Conservation (phyloP, 2,329 filamentous ascomycete genomes). For the Capronia coronata region DNA sequence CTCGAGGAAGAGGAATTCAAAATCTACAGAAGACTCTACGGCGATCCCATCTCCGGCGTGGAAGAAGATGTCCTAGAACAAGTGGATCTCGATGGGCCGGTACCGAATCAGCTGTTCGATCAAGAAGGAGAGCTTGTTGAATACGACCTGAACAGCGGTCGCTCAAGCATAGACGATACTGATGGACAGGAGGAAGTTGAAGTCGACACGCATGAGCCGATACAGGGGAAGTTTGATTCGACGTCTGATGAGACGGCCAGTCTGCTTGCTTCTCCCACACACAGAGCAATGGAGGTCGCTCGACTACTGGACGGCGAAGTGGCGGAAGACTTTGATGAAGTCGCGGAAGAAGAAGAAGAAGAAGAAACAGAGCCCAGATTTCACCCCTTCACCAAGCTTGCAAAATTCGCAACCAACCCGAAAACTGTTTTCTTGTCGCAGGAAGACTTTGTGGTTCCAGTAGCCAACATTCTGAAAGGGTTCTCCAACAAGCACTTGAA, state of each 20-base stretch:
- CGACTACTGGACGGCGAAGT: slow-evolving; percentile 37
- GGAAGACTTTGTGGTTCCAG: slow-evolving; percentile 61
- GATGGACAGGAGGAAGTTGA: background rate
- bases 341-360: slow-evolving; percentile 33
- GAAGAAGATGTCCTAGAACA: slow-evolving; percentile 30
- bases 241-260: slow-evolving; percentile 5
- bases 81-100: slow-evolving; percentile 31
- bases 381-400: slow-evolving; percentile 59
- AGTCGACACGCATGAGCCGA: slow-evolving; percentile 8
- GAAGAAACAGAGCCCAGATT: slow-evolving; percentile 45
- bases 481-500: slow-evolving; percentile 68
- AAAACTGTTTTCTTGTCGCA: slow-evolving; percentile 69
- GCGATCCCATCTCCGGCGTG: slow-evolving; percentile 50
- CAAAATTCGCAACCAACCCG: slow-evolving; percentile 67
- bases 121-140: slow-evolving; percentile 35
- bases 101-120: slow-evolving; percentile 34
- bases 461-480: slow-evolving; percentile 60
- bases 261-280: slow-evolving; percentile 24
- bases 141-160: slow-evolving; percentile 20
- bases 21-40: slow-evolving; percentile 76
- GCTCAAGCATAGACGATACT: background rate
- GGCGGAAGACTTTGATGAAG: slow-evolving; percentile 40
- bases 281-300: slow-evolving; percentile 36
- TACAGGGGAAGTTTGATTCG: slow-evolving; percentile 14
- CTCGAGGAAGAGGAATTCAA: slow-evolving; percentile 63